phyloP scores from a whole-genome alignment of 2,329 filamentous ascomycete genomes.

The Cercospora zeae-maydis region DNA sequence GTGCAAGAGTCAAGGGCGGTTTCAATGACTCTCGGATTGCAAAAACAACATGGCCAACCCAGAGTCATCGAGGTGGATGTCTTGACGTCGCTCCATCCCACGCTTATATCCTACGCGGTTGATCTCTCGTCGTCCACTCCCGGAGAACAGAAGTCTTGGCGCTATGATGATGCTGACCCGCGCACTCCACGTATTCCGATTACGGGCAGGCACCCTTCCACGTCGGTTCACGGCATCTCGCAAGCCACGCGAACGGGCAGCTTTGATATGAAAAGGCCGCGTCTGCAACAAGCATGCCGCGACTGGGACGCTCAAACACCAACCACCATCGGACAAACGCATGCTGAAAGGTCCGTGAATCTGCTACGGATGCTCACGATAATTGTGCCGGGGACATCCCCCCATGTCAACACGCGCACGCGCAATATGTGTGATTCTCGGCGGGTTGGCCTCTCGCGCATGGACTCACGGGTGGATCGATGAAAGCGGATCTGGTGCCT shows the following conservation, averaged over 20 bases:
- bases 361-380: not conserved
- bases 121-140: not conserved
- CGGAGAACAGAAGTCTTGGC: not conserved
- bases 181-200: not conserved
- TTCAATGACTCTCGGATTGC: not conserved
- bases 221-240: not conserved
- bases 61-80: not conserved
- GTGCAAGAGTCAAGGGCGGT: not conserved
- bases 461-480: not conserved
- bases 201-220: not conserved
- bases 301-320: not conserved
- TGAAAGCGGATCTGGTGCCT: not conserved
- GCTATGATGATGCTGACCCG: not conserved
- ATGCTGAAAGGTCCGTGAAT: not conserved
- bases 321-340: not conserved
- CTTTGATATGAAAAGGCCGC: not conserved
- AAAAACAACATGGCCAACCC: not conserved
- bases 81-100: not conserved
- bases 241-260: not conserved
- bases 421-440: not conserved
- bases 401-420: not conserved
- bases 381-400: not conserved
- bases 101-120: not conserved
- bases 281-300: not conserved
- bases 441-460: not conserved